Conservation (phyloP, 148 eudicot genomes). For the Camellia sinensis region DNA sequence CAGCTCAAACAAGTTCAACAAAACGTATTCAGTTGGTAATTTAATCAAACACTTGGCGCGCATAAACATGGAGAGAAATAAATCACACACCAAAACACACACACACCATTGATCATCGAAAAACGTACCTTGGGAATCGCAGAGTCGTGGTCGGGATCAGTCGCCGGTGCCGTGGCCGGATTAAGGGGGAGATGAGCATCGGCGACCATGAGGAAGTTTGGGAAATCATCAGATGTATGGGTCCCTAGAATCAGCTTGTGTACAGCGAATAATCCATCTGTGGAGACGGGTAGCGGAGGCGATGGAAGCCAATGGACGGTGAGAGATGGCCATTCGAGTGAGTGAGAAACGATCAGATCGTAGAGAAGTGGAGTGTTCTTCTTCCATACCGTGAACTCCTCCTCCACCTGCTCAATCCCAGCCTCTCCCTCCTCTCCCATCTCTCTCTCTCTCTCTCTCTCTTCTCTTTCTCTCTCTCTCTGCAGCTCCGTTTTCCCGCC, state of each 20-base stretch:
- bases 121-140: slow-evolving; percentile 54
- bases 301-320: slow-evolving; percentile 90
- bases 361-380: slow-evolving; percentile 87
- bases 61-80: slow-evolving; percentile 4
- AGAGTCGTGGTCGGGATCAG: slow-evolving; percentile 14
- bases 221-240: slow-evolving; percentile 74
- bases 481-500: slow-evolving; percentile 21
- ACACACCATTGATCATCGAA: neutral
- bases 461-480: slow-evolving; percentile 15
- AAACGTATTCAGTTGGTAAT: slow-evolving; percentile 24
- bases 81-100: neutral
- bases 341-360: slow-evolving; percentile 66
- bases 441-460: slow-evolving; percentile 11
- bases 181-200: slow-evolving; percentile 54
- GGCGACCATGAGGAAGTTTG: slow-evolving; percentile 78
- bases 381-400: slow-evolving; percentile 88
- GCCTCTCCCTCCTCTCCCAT: slow-evolving; percentile 42
- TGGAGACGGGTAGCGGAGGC: slow-evolving; percentile 26
- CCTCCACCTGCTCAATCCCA: slow-evolving; percentile 37
- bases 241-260: slow-evolving; percentile 80
- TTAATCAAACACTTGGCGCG: slow-evolving; percentile 55
- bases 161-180: slow-evolving; percentile 13
- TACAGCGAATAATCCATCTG: slow-evolving; percentile 40
- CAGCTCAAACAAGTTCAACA: neutral
- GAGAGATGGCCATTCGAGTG: slow-evolving; percentile 94